Base-by-base conservation (phyloP, 768 basidiomycete species). In the Pilatotrama ljubarskyi region DNA sequence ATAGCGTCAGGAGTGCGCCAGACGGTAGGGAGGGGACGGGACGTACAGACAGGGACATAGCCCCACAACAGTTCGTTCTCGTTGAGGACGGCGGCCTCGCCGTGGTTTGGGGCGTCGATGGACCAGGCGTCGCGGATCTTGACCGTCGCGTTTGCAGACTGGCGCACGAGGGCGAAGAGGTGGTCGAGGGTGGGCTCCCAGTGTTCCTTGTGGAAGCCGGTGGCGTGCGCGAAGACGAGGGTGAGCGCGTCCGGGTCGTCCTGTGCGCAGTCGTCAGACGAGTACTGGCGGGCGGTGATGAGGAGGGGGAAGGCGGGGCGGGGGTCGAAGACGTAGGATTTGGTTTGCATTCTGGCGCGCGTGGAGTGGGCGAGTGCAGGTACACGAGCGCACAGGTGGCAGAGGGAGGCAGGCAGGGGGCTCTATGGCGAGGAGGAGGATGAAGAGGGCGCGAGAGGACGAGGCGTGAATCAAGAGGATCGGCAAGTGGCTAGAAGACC, bases 161-260 rank as follows among this genome's bases (percentile, higher is more conserved):
- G 38, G 6, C 40, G 6, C 18, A 77, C 55, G 0, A 77, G 47
- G 1, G 38, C 58, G 48, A 74, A 78, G 17, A 85, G 66, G 7
- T 82, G 78, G 8, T 81, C 79, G 2, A 86, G 70, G 0, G 77
- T 76, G 0, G 84, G 82, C 62, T 85, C 84, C 81, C 82, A 85
- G n/a, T 75, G 75, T 64, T 85, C 84, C 62, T 85, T 85, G 65
- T 80, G 80, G 82, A 14, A 38, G 0, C 84, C 78, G 1, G 80
- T 82, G 7, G 78, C 83, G 63, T 85, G 84, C 1, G 81, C 68
- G 51, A 84, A 77, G 32, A 85, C 67, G 29, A 84, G 70, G 0
- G 84, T 84, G 11, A 78, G 48, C 0, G 78, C 17, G 74, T 71
- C 0, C 71, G 64, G 44, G 22, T 56, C 55, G 55, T 56, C 55